A percentile compares a stretch with the other conserved stretches of the same genome.
Evolutionary conservation across 306 rosid genomes (phyloP).

Genomic region (Heteromeles arbutifolia): DNA sequence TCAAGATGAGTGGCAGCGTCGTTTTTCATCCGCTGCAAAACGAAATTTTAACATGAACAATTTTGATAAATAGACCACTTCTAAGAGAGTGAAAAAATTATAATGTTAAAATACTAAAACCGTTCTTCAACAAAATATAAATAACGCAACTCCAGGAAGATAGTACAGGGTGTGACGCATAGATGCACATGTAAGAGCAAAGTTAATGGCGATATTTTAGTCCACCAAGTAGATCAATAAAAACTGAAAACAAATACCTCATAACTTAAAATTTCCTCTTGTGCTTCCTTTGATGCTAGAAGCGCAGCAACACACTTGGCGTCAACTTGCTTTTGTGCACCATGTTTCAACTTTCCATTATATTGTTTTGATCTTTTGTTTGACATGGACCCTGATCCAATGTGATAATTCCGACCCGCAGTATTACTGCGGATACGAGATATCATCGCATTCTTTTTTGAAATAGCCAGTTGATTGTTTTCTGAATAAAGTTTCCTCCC

Average conservation of each 20-base stretch:
- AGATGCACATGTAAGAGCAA: neutral
- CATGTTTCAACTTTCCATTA: conserved; percentile 57
- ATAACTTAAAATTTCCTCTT: conserved; percentile 58
- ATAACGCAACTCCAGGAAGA: neutral
- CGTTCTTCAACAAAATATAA: neutral
- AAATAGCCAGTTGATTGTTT: conserved; percentile 39
- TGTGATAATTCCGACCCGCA: conserved; percentile 58
- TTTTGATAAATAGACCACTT: neutral
- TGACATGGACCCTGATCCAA: conserved; percentile 49
- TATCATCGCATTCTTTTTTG: conserved; percentile 64
- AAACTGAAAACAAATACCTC: conserved; percentile 45
- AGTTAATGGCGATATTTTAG: neutral
- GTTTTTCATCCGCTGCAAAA: conserved; percentile 61
- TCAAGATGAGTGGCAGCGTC: conserved; percentile 55
- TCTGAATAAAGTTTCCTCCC: conserved; percentile 42
- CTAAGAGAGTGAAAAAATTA: neutral
- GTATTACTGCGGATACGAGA: conserved; percentile 62
- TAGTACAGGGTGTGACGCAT: neutral
- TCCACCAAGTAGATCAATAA: neutral
- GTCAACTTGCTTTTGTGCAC: conserved; percentile 52
- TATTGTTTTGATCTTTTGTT: conserved; percentile 54
- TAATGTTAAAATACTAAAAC: neutral
- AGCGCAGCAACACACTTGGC: conserved; percentile 58
- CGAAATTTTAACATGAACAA: neutral
- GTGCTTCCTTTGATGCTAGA: conserved; percentile 65